Evolutionary conservation across 192 early-diverging fungal species (phyloP).

Genomic region (Podila epicladia): DNA sequence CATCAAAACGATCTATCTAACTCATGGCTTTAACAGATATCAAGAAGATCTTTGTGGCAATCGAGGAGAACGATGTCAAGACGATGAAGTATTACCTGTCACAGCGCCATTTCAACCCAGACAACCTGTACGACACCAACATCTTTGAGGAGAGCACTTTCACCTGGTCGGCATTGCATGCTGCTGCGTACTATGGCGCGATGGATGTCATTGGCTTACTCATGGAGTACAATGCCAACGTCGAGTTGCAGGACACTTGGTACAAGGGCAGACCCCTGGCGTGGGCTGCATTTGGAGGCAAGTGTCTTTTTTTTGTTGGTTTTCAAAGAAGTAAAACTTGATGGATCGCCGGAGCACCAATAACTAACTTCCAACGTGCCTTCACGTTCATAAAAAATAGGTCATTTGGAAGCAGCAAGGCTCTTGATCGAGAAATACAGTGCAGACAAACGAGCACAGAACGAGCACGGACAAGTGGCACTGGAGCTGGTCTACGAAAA

Average conservation of each 20-base stretch:
- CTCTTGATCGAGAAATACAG: slow-evolving; percentile 79
- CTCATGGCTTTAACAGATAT: slow-evolving; percentile 12
- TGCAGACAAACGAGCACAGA: slow-evolving; percentile 80
- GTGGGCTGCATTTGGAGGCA: slow-evolving; percentile 88
- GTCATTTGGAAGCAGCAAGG: slow-evolving; percentile 74
- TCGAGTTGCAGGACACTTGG: slow-evolving; percentile 88
- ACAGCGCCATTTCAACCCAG: slow-evolving; percentile 32
- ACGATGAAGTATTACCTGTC: slow-evolving; percentile 22
- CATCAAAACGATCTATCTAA: neutral
- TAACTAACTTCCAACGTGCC: neutral
- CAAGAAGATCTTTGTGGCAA: slow-evolving; percentile 33
- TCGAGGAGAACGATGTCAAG: slow-evolving; percentile 44
- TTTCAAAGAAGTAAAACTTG: neutral
- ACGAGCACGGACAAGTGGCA: slow-evolving; percentile 81
- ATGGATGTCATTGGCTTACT: slow-evolving; percentile 72
- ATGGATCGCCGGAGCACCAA: neutral
- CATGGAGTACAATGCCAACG: slow-evolving; percentile 77
- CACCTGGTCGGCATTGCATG: slow-evolving; percentile 89
- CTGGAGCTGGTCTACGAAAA: slow-evolving; percentile 82
- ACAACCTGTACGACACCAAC: slow-evolving; percentile 35
- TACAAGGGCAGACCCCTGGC: slow-evolving; percentile 84
- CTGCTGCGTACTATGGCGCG: slow-evolving; percentile 85
- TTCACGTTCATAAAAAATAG: slow-evolving; percentile 12
- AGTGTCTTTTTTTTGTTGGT: neutral
- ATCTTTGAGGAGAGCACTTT: slow-evolving; percentile 65